Base-by-base conservation (phyloP, 768 basidiomycete species). In the Phlebiopsis flavidoalba region DNA sequence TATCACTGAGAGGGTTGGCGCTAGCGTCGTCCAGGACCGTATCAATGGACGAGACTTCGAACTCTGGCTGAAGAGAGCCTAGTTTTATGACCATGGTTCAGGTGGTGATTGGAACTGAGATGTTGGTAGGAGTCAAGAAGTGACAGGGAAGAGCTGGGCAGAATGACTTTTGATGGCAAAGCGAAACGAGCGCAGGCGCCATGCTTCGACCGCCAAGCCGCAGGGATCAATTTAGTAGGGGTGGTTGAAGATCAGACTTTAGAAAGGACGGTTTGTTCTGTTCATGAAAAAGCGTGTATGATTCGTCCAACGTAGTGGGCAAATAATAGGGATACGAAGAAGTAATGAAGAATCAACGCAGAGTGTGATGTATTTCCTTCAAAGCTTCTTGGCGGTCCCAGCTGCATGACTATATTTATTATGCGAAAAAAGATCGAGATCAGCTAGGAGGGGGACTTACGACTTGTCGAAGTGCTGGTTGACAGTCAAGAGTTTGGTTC, bases 321-420 rank as follows among this genome's bases (percentile, higher is more conserved):
- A 37, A n/a, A 37, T 40, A 55, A 14, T 26, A 49, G n/a, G 19
- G 24, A 24, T 55, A 55, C 54, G n/a, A 55, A 22, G 54, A 55
- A 21, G 36, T 35, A 21, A 15, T 49, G 45, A 31, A 55, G 53
- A 46, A n/a, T 46, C 8, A 48, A 14, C 5, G 11, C 48, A 36
- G 22, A 47, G 55, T 21, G 15, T 19, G 31, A 48, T 46, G 26
- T 1, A 3, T 45, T 51, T 58, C 14, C 54, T 62, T 66, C 82
- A 93, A 67, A 91, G 77, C 74, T 82, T 89, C 70, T 86, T 87
- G 63, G n/a, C 91, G 84, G 59, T 80, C 75, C 89, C 91, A 93
- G 69, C 91, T 93, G 67, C 3, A 60, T 31, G 52, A 54, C 24
- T 53, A 60, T n/a, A 53, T 55, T n/a, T n/a, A 36, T 59, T 61